These are phyloP conservation scores for Cordyceps militaris DNA, from an alignment of 2,329 filamentous ascomycete species.

Conservation along the genomic window DNA sequence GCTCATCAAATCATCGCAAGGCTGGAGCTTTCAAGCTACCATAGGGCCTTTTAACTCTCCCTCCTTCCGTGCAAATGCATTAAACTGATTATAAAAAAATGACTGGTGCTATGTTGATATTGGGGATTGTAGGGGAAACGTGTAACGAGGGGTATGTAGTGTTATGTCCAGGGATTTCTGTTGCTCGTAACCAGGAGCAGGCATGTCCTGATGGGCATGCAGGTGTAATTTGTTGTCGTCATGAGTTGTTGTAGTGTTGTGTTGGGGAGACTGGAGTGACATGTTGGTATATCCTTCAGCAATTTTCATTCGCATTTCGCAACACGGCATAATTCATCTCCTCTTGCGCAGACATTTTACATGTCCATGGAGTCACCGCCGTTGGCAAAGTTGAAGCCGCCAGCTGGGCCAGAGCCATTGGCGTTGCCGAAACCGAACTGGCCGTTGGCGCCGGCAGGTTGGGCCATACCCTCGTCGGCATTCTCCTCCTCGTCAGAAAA, in stretches of 20 bases:
- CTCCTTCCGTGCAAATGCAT: slow-evolving; percentile 25
- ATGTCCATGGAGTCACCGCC: slow-evolving; percentile 59
- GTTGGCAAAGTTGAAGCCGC: slow-evolving; percentile 91
- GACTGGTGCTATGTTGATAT: slow-evolving; percentile 27
- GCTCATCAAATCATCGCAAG: slow-evolving; percentile 24
- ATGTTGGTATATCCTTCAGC: slow-evolving; percentile 7
- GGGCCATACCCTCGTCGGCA: slow-evolving; percentile 72
- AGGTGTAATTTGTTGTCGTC: slow-evolving; percentile 3
- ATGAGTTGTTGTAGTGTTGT: slow-evolving; percentile 2
- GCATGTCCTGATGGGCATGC: not conserved
- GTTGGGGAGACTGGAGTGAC: not conserved
- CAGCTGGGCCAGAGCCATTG: slow-evolving; percentile 55
- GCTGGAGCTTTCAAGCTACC: slow-evolving; percentile 62
- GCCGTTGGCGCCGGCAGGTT: slow-evolving; percentile 60
- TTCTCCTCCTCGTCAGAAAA: slow-evolving; percentile 98
- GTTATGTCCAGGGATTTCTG: slow-evolving; percentile 8
- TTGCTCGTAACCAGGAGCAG: slow-evolving; percentile 3
- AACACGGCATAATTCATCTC: slow-evolving; percentile 2
- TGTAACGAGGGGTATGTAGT: slow-evolving; percentile 18
- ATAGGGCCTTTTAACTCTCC: slow-evolving; percentile 37
- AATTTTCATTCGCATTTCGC: not conserved
- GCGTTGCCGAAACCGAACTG: slow-evolving; percentile 77
- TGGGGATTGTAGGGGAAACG: slow-evolving; percentile 15
- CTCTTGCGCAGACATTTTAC: slow-evolving; percentile 32
- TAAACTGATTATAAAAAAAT: slow-evolving; percentile 32